Evolutionary conservation across 2,329 filamentous ascomycete genomes (phyloP).

Genomic region (Tolypocladium nubicola): DNA sequence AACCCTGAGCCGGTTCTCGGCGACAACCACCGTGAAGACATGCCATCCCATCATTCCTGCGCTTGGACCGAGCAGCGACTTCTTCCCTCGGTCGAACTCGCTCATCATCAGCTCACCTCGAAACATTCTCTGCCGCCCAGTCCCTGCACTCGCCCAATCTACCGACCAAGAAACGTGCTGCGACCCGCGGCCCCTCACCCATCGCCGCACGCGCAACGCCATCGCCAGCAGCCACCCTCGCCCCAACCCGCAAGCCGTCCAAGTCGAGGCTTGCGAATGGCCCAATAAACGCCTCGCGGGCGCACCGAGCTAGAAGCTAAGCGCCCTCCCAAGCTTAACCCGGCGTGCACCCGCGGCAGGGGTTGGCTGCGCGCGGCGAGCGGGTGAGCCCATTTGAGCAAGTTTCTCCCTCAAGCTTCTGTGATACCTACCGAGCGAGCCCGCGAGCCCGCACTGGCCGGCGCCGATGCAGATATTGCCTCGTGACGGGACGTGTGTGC

Average conservation of each 20-base stretch:
- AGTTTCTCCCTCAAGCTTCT: background rate
- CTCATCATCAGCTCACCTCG: background rate
- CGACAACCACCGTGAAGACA: background rate
- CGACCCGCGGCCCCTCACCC: background rate
- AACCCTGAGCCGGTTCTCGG: background rate
- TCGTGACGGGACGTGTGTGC: background rate
- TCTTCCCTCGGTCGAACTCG: background rate
- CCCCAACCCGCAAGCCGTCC: no score
- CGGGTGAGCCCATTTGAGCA: constrained; percentile 2
- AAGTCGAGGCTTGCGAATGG: background rate
- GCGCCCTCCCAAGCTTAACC: background rate
- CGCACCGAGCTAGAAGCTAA: background rate
- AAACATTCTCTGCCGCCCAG: background rate
- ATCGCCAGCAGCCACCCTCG: background rate
- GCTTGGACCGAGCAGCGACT: background rate
- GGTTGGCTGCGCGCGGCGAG: no score
- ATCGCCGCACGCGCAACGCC: background rate
- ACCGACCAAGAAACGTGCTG: no score
- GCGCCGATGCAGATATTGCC: background rate
- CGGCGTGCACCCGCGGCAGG: background rate
- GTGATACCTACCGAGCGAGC: no score
- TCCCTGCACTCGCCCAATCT: background rate
- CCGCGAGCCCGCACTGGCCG: no score
- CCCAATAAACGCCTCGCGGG: background rate
- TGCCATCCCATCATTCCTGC: background rate